Evolutionary conservation across 768 basidiomycete species (phyloP).

Genomic region (Phaeolepiota aurea): DNA sequence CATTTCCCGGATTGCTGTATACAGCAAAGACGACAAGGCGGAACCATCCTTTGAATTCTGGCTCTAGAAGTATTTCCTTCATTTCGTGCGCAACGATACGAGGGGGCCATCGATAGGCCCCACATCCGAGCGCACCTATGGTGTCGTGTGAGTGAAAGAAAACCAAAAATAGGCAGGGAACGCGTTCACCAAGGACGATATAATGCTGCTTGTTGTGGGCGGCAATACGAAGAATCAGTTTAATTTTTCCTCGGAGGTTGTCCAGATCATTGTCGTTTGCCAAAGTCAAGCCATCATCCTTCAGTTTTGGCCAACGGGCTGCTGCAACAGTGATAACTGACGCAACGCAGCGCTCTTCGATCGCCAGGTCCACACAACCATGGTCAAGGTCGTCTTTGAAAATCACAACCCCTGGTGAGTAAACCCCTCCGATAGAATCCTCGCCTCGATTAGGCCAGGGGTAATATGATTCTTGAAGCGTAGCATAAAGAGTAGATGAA

Average conservation of each 20-base stretch:
- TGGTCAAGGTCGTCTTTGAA: conserved; percentile 39
- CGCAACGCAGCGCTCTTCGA: conserved; percentile 23
- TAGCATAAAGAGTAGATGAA: conserved; percentile 34
- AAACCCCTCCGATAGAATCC: conserved; percentile 29
- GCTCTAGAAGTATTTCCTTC: conserved; percentile 28
- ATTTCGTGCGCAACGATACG: conserved; percentile 30
- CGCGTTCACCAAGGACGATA: conserved; percentile 31
- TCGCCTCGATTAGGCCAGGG: conserved; percentile 39
- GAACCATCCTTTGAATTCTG: conserved; percentile 36
- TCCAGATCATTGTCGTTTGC: conserved; percentile 16
- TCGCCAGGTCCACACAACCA: conserved; percentile 24
- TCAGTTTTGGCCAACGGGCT: conserved; percentile 23
- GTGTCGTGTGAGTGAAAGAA: no score
- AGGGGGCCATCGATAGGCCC: conserved; percentile 33
- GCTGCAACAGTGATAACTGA: conserved; percentile 41
- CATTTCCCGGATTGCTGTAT: conserved; percentile 21
- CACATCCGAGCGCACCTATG: conserved; percentile 37
- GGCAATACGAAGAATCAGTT: conserved; percentile 34
- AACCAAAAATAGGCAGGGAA: no score
- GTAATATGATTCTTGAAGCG: conserved; percentile 30
- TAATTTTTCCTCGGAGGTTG: conserved; percentile 33
- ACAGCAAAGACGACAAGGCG: conserved; percentile 30
- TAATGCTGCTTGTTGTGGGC: conserved; percentile 24
- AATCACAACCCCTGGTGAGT: conserved; percentile 36
- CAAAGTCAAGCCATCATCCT: conserved; percentile 14